Evolutionary conservation across 2,329 filamentous ascomycete species (phyloP), one percentile per base, ranked within the genome.

Genomic region (Colletotrichum chlorophyti): DNA sequence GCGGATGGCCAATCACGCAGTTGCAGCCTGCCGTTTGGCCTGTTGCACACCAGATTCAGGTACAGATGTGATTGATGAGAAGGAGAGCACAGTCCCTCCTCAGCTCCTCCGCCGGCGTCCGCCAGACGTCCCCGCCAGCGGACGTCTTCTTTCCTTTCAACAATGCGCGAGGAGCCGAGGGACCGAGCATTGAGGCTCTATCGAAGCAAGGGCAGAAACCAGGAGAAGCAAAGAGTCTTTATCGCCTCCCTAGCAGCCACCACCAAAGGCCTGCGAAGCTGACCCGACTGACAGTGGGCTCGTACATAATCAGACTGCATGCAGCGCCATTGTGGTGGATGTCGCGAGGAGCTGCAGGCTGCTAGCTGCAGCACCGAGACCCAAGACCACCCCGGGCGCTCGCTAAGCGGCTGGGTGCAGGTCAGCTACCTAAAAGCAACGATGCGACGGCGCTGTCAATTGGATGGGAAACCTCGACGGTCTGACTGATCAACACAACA

Each of bases 291-390:
- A 29, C 31, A 15, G 35, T 40, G 52, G 38, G 43, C 40, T 50
- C 52, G 45, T 60, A n/a, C n/a, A n/a, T n/a, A 57, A 55, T 57
- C 57, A 40, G 17, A 37, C 51, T 55, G 32, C 45, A 59, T 49
- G 50, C 40, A 57, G 51, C 49, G 51, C 42, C 57, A 60, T 37
- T 52, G 52, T 38, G 43, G 55, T 45, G 41, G 41, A 60, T 45
- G 51, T 60, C 57, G 51, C 57, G 41, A 54, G 47, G n/a, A n/a
- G n/a, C n/a, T n/a, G n/a, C n/a, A n/a, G n/a, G n/a, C n/a, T n/a
- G n/a, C n/a, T n/a, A 55, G 45, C 50, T 60, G 43, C 51, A 45
- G 37, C 27, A 47, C 38, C 50, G 15, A 38, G 17, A 37, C 43
- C 51, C 50, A 47, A 41, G 12, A 35, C 35, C 21, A 23, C 27